These are phyloP conservation scores for Avena insularis DNA, from an alignment of 176 grass and related monocot species.

Conservation along the genomic window DNA sequence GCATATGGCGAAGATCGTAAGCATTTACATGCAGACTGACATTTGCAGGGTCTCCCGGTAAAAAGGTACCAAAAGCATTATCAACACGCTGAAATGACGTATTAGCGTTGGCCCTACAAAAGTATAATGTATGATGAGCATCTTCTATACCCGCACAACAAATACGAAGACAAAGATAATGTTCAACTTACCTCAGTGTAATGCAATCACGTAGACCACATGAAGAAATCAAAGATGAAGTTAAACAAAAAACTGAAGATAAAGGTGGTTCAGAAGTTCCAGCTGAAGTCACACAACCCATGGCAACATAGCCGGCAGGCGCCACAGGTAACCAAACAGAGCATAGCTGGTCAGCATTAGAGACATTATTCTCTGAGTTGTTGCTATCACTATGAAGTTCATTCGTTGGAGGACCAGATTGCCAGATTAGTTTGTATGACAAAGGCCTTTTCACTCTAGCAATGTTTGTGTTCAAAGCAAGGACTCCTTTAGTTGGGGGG, in stretches of 20 bases:
- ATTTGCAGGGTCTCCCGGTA: conserved; percentile 65
- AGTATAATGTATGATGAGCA: conserved; percentile 40
- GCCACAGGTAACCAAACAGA: conserved; percentile 97
- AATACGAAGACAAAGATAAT: conserved; percentile 37
- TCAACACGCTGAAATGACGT: conserved; percentile 84
- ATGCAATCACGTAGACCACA: conserved; percentile 84
- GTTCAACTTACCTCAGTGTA: conserved; percentile 57
- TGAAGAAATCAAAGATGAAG: conserved; percentile 78
- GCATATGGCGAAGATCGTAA: conserved; percentile 85
- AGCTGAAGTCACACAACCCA: conserved; percentile 91
- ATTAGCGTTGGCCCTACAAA: conserved; percentile 59
- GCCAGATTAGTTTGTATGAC: conserved; percentile 89
- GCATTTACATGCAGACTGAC: conserved; percentile 64
- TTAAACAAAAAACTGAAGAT: conserved; percentile 80
- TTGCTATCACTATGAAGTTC: conserved; percentile 34
- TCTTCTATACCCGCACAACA: conserved; percentile 38
- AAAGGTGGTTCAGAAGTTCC: conserved; percentile 81
- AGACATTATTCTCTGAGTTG: conserved; percentile 37
- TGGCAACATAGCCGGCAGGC: conserved; percentile 75
- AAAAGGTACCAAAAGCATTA: conserved; percentile 93
- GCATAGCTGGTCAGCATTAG: conserved; percentile 44
- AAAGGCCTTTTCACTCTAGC: conserved; percentile 93
- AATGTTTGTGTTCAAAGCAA: conserved; percentile 94
- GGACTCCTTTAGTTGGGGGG: conserved; percentile 84
- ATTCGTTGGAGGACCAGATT: conserved; percentile 47